Evolutionary conservation across 176 grass and related monocot genomes (phyloP).

Genomic region (Aegilops tauschii): DNA sequence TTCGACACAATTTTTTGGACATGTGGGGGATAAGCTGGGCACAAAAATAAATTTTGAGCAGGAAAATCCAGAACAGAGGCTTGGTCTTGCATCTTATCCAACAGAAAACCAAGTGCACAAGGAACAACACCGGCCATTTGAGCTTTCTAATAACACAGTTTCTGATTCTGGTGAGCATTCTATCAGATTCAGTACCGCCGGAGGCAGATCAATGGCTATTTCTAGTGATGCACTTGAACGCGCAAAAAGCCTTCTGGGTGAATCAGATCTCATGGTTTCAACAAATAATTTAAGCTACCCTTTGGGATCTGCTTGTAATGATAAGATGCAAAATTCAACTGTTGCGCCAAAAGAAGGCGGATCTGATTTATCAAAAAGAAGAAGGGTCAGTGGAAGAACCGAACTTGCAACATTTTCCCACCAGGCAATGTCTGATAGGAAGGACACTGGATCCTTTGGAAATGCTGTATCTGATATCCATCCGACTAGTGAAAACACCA

Average conservation of each 20-base stretch:
- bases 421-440: slow-evolving; percentile 14
- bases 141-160: slow-evolving; percentile 6
- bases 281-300: slow-evolving; percentile 27
- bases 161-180: slow-evolving; percentile 37
- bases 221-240: slow-evolving; percentile 70
- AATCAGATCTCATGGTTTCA: slow-evolving; percentile 36
- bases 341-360: slow-evolving; percentile 38
- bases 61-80: slow-evolving; percentile 29
- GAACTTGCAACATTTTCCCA: slow-evolving; percentile 6
- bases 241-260: slow-evolving; percentile 70
- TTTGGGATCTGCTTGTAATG: slow-evolving; percentile 30
- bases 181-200: slow-evolving; percentile 61
- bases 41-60: slow-evolving; percentile 37
- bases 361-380: slow-evolving; percentile 10
- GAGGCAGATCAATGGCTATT: slow-evolving; percentile 62
- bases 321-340: slow-evolving; percentile 32
- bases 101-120: slow-evolving; percentile 40
- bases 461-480: slow-evolving; percentile 24
- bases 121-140: slow-evolving; percentile 32
- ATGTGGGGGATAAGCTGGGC: slow-evolving; percentile 46
- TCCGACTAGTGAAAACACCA: slow-evolving; percentile 12
- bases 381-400: background rate
- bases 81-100: slow-evolving; percentile 27
- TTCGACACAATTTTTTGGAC: slow-evolving; percentile 57
- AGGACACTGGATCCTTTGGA: slow-evolving; percentile 10